Percentiles rank a stretch among this genome's conserved stretches.
Evolutionary conservation across 2,329 filamentous ascomycete species (phyloP).

Genomic region (Tetracladium maxilliforme): DNA sequence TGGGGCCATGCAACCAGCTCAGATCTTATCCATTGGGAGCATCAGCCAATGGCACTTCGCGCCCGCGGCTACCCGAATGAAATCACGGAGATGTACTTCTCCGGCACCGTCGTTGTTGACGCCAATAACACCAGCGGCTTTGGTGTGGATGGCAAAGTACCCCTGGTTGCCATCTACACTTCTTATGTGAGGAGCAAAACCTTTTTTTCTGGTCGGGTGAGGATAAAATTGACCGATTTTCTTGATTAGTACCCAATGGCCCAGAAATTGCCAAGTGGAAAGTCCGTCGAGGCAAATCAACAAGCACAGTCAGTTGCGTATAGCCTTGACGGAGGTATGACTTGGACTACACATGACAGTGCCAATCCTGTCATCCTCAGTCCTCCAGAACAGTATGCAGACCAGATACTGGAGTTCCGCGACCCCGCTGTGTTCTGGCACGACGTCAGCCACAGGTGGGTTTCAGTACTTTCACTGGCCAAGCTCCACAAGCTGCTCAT

Average conservation of each 20-base stretch:
- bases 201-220: background rate
- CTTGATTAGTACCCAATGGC: slow-evolving; percentile 1
- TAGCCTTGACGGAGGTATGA: slow-evolving; percentile 41
- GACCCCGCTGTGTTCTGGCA: slow-evolving; percentile 50
- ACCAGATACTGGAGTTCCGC: slow-evolving; percentile 29
- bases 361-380: slow-evolving; percentile 39
- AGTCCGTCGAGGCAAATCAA: slow-evolving; percentile 19
- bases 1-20: slow-evolving; percentile 50
- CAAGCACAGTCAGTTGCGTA: slow-evolving; percentile 44
- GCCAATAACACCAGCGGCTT: slow-evolving; percentile 49
- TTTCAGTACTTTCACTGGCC: slow-evolving; percentile 35
- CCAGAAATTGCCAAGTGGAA: slow-evolving; percentile 12
- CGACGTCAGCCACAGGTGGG: slow-evolving; percentile 31
- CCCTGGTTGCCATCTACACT: slow-evolving; percentile 41
- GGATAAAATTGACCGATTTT: background rate
- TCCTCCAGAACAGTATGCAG: slow-evolving; percentile 20
- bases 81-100: slow-evolving; percentile 22
- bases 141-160: slow-evolving; percentile 39
- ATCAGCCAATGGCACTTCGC: slow-evolving; percentile 43
- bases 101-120: slow-evolving; percentile 41
- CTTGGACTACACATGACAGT: slow-evolving; percentile 35
- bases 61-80: slow-evolving; percentile 18
- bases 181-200: slow-evolving; percentile 1
- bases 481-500: slow-evolving; percentile 38
- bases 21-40: slow-evolving; percentile 47